Base-by-base conservation (phyloP, 305 asterid species). In the Rubia balearica region DNA sequence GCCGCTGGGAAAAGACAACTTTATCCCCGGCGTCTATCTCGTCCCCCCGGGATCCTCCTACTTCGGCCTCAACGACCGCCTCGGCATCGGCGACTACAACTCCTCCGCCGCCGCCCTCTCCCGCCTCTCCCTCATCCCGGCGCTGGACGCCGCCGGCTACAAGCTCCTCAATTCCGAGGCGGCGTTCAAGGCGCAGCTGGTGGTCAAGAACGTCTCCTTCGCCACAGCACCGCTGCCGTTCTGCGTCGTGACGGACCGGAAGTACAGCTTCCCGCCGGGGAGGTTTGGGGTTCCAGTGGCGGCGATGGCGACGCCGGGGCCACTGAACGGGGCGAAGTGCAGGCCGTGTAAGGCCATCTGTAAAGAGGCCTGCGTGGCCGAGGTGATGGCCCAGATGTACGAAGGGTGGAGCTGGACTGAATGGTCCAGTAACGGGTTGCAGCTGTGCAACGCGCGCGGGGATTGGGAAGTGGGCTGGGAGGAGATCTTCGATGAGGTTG, bases 1-100 rank as follows among this genome's bases (percentile, higher is more conserved):
- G 40, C 85, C 89, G 0, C 73, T 93, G 8, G 73, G 76, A 0
- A 89, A 90, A 8, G 81, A 84, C 11, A 75, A 77, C 72, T 90
- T 93, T 81, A 61, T 90, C 12, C 94, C 81, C 6, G 97, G 96
- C 13, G 57, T 71, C 27, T 93, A 93, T 69, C 5, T 89, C 17
- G 91, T 93, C 1, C 98, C 98, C 4, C 85, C 89, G 0, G 97
- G 98, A n/a, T 93, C 98, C 21, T 83, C 96, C 27, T 93, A 87
- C 33, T 83, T 87, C 41, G 98, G 98, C 67, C 74, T 93, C 11
- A 93, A 93, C 51, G 98, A 93, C 42, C 96, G 98, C 27, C 84
- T 93, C 10, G 98, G 97, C 2, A 63, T 90, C 6, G 98, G 98
- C 0, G 96, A 93, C 78, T 80, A 83, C 78, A 83, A 84, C 89